Evolutionary conservation across 2,329 filamentous ascomycete genomes (phyloP), one percentile per base, ranked within the genome.

Genomic region (Apiospora marii): DNA sequence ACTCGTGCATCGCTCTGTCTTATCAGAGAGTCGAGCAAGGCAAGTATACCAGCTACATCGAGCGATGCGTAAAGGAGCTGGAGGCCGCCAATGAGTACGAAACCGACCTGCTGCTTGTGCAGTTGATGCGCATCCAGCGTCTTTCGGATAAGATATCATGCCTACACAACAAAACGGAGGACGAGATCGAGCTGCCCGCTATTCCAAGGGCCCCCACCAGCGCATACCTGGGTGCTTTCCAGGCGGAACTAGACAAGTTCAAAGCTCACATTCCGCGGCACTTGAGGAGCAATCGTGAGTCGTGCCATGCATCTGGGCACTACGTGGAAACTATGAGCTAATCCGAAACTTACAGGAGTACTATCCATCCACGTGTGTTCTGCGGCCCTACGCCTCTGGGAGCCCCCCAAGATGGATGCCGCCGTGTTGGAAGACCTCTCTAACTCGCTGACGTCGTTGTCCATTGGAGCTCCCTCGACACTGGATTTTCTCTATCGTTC

Each of bases 401-500:
- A 88, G 37, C 86, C 87, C 0, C 85, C 86, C 0, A 76, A 83
- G 0, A 80, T 86, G 13, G 84, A 87, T 58, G 79, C 81, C 7
- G 74, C 80, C 0, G 76, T 84, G 0, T 80, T 88, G 8, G 81
- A 83, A 1, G 82, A 81, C 22, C 83, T 86, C 70, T 85, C 81
- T n/a, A 81, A 85, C 3, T 83, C 85, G 0, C 80, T 87, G 1
- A 82, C 83, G 0, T 77, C 82, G 0, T 77, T 82, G 2, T 81
- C 82, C 0, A 49, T 82, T 1, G 82, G 82, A 4, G 79, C 81
- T 0, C 79, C 84, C 0, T 85, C 85, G 0, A 83, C 84, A 0
- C 81, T 89, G 1, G 86, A 89, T 72, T 80, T 84, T 3, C 84
- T 90, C 13, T 88, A 86, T 74, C 84, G 84, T 34, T 86, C 86